A percentile compares a stretch with the other conserved stretches of the same genome.
Evolutionary conservation across 2,329 filamentous ascomycete species (phyloP).

Genomic region (Penicillium polonicum): DNA sequence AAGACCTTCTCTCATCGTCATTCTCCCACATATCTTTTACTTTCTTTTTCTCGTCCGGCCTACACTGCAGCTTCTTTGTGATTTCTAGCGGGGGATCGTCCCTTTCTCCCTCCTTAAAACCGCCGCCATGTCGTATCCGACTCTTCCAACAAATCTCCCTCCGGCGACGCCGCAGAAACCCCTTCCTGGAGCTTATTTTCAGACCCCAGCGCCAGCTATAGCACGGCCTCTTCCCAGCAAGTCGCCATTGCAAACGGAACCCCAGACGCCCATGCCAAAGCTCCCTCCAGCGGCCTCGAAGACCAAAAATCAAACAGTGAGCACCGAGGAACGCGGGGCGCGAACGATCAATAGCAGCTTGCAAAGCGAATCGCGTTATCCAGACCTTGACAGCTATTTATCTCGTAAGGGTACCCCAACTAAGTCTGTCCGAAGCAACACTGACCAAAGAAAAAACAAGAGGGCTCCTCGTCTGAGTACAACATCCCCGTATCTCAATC

Average conservation of each 20-base stretch:
- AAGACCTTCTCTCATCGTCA: constrained; percentile 11
- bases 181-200: constrained; percentile 44
- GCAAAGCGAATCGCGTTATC: constrained; percentile 73
- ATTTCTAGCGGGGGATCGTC: constrained; percentile 21
- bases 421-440: not conserved
- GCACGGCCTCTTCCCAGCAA: not conserved
- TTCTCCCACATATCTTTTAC: constrained; percentile 5
- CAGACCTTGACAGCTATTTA: constrained; percentile 85
- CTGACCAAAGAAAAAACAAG: constrained; percentile 46
- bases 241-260: constrained; percentile 15
- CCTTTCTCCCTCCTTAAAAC: constrained; percentile 16
- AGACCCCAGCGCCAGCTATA: constrained; percentile 35
- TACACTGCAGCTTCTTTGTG: constrained; percentile 14
- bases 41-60: constrained; percentile 9
- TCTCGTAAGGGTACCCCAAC: constrained; percentile 65
- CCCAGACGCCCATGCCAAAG: constrained; percentile 35
- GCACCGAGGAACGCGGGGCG: constrained; percentile 76
- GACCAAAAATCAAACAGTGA: constrained; percentile 54
- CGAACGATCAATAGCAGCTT: constrained; percentile 79
- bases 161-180: constrained; percentile 40
- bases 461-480: constrained; percentile 89
- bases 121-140: constrained; percentile 44
- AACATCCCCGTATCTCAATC: constrained; percentile 67
- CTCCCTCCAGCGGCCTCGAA: constrained; percentile 40
- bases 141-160: constrained; percentile 31